These are phyloP conservation scores for Auxenochlorella pyrenoidosa DNA, from an alignment of 139 green algal species.

Conservation along the genomic window DNA sequence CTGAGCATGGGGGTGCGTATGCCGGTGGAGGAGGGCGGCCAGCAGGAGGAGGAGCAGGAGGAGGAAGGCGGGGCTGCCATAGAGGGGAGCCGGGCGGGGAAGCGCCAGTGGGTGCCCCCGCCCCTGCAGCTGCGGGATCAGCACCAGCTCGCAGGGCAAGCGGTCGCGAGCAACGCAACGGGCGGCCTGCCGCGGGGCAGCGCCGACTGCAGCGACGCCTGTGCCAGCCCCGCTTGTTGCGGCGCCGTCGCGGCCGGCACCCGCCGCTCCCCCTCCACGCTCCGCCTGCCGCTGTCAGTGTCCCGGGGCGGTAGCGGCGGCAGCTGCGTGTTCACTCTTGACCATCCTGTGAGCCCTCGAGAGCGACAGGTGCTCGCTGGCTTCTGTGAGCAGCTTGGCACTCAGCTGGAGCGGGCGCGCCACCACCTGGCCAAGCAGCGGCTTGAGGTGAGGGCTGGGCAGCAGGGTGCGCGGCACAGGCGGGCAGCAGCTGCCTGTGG, in stretches of 20 bases:
- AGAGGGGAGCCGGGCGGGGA: too few relatives aligned
- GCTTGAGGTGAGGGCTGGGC: not conserved
- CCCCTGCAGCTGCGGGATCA: too few relatives aligned
- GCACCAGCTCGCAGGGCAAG: too few relatives aligned
- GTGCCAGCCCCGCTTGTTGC: too few relatives aligned
- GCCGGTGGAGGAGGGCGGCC: not conserved
- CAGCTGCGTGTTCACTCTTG: not conserved
- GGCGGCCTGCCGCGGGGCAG: too few relatives aligned
- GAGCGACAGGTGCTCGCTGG: not conserved
- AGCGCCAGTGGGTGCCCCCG: too few relatives aligned
- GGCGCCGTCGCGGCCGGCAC: too few relatives aligned
- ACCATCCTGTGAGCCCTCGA: not conserved
- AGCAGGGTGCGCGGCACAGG: not conserved
- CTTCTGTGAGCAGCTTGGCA: not conserved
- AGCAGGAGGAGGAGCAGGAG: not conserved
- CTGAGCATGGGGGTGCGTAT: not conserved
- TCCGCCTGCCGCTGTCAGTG: not conserved
- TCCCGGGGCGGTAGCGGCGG: not conserved
- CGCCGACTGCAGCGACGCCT: too few relatives aligned
- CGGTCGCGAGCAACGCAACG: not conserved
- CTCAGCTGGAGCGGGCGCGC: slow-evolving; percentile 6
- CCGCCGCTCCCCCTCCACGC: not conserved
- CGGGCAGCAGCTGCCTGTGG: not conserved
- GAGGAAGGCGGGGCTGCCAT: not conserved
- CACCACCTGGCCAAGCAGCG: slow-evolving; percentile 23